Percentiles rank a stretch among this genome's conserved stretches.
These are phyloP conservation scores for Arachnomyces sp. DNA, from an alignment of 2,329 filamentous ascomycete genomes.

Conservation along the genomic window DNA sequence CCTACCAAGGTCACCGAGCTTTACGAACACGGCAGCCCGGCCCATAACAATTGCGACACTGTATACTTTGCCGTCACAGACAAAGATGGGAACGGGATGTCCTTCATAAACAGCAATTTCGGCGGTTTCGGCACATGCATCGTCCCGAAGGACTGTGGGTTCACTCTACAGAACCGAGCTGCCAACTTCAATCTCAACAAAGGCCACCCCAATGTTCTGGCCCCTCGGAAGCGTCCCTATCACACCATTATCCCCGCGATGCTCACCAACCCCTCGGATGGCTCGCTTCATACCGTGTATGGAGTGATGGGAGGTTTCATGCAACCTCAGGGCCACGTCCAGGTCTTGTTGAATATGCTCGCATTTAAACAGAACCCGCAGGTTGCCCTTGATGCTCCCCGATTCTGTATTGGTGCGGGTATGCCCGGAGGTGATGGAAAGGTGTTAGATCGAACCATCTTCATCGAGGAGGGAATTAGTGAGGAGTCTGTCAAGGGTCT, in stretches of 20 bases:
- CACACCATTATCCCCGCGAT: slow-evolving; percentile 96
- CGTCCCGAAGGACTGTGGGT: slow-evolving; percentile 76
- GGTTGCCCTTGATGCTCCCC: slow-evolving; percentile 78
- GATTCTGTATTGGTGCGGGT: slow-evolving; percentile 76
- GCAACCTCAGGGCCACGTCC: slow-evolving; percentile 94
- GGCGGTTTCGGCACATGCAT: slow-evolving; percentile 77
- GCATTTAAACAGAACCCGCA: slow-evolving; percentile 76
- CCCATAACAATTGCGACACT: slow-evolving; percentile 78
- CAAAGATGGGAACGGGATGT: slow-evolving; percentile 74
- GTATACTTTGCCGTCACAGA: slow-evolving; percentile 90
- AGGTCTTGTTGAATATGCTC: slow-evolving; percentile 83
- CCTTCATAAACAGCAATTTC: slow-evolving; percentile 96
- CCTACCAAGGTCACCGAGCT: slow-evolving; percentile 44
- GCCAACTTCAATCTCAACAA: slow-evolving; percentile 67
- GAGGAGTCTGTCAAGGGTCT: slow-evolving; percentile 60
- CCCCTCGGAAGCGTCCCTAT: slow-evolving; percentile 79
- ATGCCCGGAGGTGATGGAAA: slow-evolving; percentile 52
- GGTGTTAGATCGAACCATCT: slow-evolving; percentile 57
- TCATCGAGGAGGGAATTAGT: slow-evolving; percentile 73
- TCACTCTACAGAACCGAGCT: slow-evolving; percentile 89
- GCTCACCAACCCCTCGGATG: slow-evolving; percentile 67
- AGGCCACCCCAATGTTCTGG: slow-evolving; percentile 70
- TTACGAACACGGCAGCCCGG: slow-evolving; percentile 68
- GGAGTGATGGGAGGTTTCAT: slow-evolving; percentile 98
- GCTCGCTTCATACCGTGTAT: slow-evolving; percentile 72